Percentiles rank a stretch among this genome's conserved stretches.
These are phyloP conservation scores for Bromus sterilis DNA, from an alignment of 176 grass and related monocot species.

Conservation along the genomic window DNA sequence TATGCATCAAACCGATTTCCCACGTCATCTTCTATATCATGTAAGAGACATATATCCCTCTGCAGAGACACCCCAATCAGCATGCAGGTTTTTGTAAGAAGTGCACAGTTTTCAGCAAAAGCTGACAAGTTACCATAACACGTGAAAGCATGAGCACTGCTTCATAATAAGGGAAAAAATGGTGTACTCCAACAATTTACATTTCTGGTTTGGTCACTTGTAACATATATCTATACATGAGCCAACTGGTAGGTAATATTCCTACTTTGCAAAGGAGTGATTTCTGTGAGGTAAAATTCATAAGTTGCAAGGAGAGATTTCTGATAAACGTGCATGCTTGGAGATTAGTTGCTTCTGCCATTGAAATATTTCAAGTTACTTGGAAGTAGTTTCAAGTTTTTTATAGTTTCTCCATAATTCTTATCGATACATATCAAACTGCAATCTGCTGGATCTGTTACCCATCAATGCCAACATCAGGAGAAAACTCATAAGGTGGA, in stretches of 20 bases:
- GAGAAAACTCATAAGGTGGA: neutral
- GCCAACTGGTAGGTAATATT: neutral
- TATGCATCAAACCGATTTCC: slow-evolving; percentile 50
- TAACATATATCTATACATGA: neutral
- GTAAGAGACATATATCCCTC: slow-evolving; percentile 82
- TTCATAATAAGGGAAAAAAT: neutral
- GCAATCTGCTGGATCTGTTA: neutral
- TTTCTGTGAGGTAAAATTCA: neutral
- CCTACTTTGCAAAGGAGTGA: neutral
- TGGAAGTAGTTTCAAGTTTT: neutral
- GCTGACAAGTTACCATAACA: neutral
- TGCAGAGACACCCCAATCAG: slow-evolving; percentile 25
- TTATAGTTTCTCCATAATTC: neutral
- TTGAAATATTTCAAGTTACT: neutral
- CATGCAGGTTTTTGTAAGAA: neutral
- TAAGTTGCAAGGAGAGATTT: neutral
- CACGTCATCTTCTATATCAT: slow-evolving; percentile 77
- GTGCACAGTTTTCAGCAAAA: neutral
- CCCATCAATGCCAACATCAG: neutral
- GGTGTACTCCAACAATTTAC: neutral
- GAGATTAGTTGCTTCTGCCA: neutral
- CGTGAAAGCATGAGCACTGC: neutral
- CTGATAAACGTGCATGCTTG: neutral
- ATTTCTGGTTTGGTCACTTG: neutral
- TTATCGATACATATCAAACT: neutral